Base-by-base conservation (phyloP, 306 rosid genomes). In the Malus sylvestris region DNA sequence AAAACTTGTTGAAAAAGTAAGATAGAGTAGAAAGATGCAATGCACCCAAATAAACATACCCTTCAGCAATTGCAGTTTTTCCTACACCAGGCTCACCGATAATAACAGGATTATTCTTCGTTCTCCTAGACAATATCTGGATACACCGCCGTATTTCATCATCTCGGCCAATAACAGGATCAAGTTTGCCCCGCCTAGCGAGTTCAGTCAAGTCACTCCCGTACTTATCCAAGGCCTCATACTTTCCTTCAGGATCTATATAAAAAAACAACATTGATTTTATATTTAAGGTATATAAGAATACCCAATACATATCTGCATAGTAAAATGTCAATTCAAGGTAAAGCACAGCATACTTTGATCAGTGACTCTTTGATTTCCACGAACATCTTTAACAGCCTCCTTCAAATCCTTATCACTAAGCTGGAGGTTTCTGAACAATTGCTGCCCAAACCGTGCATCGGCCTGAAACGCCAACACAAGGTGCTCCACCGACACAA, bases 61-160 rank as follows among this genome's bases (percentile, higher is more conserved):
- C 99, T 89, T 95, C 99, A 44, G 97, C 99, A 74, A 95, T 95
- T 59, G 99, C 99, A 57, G 99, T 95, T 87, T 95, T 95, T 73
- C 99, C 97, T 66, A 92, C 99, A 78, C 99, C 99, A 25, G 97
- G 99, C 83, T 95, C 99, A 40, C 99, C 97, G 73, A 95, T 95
- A 80, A 95, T 95, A 63, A 95, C 99, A 9, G 97, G 99, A 83
- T 95, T 95, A 72, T 95, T 95, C 78, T 95, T 92, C 10, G 99
- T 92, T 86, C 97, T 90, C 86, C 99, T 92, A 8, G 92, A 92
- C 68, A 95, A 70, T 81, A 92, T 95, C 88, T 91, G 99, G 68
- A 92, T 90, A 72, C 99, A 95, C 69, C 93, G 91, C 25, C 99
- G 87, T 79, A 95, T 95, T 85, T 95, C 99, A 80, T 92, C 99